Evolutionary conservation across 2,329 filamentous ascomycete species (phyloP).

Genomic region (Cordyceps farinosa): DNA sequence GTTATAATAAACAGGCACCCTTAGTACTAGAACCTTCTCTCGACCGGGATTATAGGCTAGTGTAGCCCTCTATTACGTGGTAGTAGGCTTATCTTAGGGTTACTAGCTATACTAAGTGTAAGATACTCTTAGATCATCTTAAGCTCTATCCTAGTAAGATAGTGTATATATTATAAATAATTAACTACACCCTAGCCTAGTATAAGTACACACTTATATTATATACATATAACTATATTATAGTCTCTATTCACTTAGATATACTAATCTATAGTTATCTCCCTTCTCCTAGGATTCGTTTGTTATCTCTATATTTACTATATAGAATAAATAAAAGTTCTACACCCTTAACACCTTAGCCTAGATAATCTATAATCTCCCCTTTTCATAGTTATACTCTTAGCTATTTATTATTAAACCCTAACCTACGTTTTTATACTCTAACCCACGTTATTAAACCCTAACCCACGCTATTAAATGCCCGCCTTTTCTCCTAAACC

Average conservation of each 20-base stretch:
- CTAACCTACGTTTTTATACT: neutral
- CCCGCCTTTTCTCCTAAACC: too few relatives aligned
- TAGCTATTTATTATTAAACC: neutral
- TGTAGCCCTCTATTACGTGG: neutral
- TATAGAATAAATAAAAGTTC: too few relatives aligned
- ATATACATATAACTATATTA: neutral
- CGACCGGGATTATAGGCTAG: neutral
- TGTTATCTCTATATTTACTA: too few relatives aligned
- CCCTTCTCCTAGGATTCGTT: neutral
- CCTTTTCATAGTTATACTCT: neutral
- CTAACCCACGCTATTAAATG: too few relatives aligned
- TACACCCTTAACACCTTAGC: too few relatives aligned
- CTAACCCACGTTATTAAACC: neutral
- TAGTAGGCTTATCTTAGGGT: neutral
- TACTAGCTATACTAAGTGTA: neutral
- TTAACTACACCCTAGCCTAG: neutral
- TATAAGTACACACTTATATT: neutral
- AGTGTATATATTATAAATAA: neutral
- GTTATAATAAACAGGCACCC: neutral
- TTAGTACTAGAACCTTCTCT: neutral
- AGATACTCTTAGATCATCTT: neutral
- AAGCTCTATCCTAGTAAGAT: neutral
- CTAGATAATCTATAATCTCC: too few relatives aligned
- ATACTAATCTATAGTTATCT: neutral
- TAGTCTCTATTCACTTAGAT: neutral